Base-by-base conservation (phyloP, 2,329 filamentous ascomycete genomes). In the Colletotrichum limetticola region DNA sequence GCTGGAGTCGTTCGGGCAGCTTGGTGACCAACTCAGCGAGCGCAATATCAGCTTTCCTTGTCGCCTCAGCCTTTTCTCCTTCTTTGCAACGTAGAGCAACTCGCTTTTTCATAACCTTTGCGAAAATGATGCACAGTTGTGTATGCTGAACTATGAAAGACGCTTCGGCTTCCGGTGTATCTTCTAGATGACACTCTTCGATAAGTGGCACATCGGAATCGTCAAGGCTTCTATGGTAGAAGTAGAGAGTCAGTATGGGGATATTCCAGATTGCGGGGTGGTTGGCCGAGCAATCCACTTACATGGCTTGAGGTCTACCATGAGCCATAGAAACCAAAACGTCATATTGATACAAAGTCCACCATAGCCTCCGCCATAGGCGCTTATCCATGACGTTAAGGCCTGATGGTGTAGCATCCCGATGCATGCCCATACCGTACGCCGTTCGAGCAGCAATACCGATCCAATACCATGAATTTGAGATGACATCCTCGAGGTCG, bases 361-460 rank as follows among this genome's bases (percentile, higher is more conserved):
- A 85, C 82, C 82, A 85, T 4, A 84, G 74, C 5, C 83, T 77
- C 7, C 80, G 71, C 80, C 82, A 85, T 22, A 81, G 78, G 2
- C 80, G 75, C 75, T 82, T 83, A 35, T 81, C 78, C 42, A 80
- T 68, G 3, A 76, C 52, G 2, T 79, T 76, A 55, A 84, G 76
- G 5, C 61, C 78, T 8, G 78, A 82, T 4, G 76, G 69, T 2
- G 75, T 76, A 7, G 78, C 76, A 67, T 84, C 80, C 1, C 83
- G 79, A 58, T 85, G 87, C 86, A 90, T 88, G n/a, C 88, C 87
- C 66, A 89, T 79, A 0, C 88, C 88, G 0, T 86, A 84, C 2
- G 87, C 88, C 42, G 86, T 88, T 5, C 88, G 83, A 22, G 83
- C 83, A 5, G 87, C 88, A 4, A 88, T 82, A 2, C 88, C 88